phyloP scores from a whole-genome alignment of 768 basidiomycete genomes.

The Phylloporus sp. region DNA sequence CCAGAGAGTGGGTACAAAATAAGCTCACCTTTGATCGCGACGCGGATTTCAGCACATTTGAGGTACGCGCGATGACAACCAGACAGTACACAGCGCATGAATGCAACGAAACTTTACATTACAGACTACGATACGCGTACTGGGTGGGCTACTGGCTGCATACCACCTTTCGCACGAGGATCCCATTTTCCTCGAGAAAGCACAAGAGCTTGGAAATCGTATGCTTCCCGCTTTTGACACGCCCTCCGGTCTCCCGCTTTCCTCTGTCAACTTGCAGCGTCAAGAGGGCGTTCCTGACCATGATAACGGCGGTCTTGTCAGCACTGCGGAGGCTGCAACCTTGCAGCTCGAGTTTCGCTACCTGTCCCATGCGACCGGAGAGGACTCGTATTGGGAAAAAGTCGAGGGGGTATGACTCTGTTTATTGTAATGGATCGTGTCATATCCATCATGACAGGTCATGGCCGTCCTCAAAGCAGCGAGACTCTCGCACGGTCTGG shows the following conservation, averaged over 20 bases:
- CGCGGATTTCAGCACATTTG: slow-evolving; percentile 82
- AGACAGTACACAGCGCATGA: background rate
- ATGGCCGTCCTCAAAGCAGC: slow-evolving; percentile 68
- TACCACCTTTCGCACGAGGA: slow-evolving; percentile 73
- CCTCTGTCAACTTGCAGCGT: slow-evolving; percentile 68
- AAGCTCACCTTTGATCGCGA: slow-evolving; percentile 72
- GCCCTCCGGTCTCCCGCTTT: slow-evolving; percentile 73
- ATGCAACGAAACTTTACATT: slow-evolving; percentile 5
- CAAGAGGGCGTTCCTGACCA: slow-evolving; percentile 54
- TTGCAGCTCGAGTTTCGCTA: slow-evolving; percentile 90
- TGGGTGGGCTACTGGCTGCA: slow-evolving; percentile 86
- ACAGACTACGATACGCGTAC: slow-evolving; percentile 86
- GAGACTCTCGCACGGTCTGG: slow-evolving; percentile 65
- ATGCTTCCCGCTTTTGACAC: slow-evolving; percentile 81
- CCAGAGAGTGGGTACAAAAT: slow-evolving; percentile 69
- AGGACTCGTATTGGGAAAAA: slow-evolving; percentile 76
- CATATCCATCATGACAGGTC: slow-evolving; percentile 33
- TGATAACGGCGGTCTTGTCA: slow-evolving; percentile 58
- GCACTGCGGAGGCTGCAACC: slow-evolving; percentile 83
- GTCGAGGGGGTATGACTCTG: slow-evolving; percentile 55
- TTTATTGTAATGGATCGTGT: background rate
- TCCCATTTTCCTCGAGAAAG: slow-evolving; percentile 65
- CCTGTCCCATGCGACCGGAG: slow-evolving; percentile 70
- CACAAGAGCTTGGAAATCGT: slow-evolving; percentile 81
- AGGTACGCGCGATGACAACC: slow-evolving; percentile 45